Evolutionary conservation across 305 asterid species (phyloP).

Genomic region (Solanum chacoense): DNA sequence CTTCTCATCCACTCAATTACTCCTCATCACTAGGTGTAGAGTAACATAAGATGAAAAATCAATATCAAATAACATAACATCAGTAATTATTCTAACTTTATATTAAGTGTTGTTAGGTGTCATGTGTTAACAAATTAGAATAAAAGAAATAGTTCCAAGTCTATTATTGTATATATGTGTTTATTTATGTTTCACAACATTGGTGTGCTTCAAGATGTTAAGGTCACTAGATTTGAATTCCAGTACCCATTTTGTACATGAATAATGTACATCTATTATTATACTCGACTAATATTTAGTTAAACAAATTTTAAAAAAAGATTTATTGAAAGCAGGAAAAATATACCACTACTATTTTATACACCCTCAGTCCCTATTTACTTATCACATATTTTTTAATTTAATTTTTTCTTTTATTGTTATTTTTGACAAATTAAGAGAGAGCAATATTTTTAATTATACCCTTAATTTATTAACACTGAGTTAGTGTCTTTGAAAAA

Average conservation of each 20-base stretch:
- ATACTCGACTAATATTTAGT: neutral
- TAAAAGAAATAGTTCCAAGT: neutral
- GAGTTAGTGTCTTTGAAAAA: neutral
- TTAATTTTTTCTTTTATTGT: no score
- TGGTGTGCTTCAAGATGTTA: neutral
- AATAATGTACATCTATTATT: neutral
- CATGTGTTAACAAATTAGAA: neutral
- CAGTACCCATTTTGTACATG: neutral
- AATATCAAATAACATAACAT: neutral
- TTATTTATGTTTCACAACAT: neutral
- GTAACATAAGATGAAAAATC: neutral
- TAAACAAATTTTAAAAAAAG: neutral
- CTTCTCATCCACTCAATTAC: neutral
- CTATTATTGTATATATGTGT: neutral
- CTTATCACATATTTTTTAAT: no score
- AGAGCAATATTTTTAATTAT: no score
- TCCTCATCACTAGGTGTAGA: neutral
- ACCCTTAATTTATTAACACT: no score
- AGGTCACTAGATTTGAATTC: neutral
- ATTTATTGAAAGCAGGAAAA: neutral
- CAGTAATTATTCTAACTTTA: neutral
- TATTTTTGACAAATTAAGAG: neutral
- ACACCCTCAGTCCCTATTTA: neutral
- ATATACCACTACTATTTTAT: no score
- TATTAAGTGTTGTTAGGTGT: neutral